These are phyloP conservation scores for Dictyophora rubrovolvata DNA, from an alignment of 768 basidiomycete species.

Conservation along the genomic window DNA sequence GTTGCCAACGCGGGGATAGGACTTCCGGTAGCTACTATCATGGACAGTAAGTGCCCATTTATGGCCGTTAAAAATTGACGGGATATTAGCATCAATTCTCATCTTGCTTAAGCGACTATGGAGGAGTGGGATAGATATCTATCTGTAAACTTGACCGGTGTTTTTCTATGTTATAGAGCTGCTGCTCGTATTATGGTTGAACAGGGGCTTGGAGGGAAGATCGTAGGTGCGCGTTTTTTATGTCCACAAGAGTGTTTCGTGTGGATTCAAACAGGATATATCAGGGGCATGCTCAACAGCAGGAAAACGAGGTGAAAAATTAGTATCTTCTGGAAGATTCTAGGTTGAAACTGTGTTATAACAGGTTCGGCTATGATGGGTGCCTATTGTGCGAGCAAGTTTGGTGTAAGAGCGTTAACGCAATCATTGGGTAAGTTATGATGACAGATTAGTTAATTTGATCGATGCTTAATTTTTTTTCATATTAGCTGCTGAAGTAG, in stretches of 20 bases:
- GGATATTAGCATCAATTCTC: not conserved
- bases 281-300: conserved; percentile 1
- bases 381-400: conserved; percentile 15
- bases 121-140: conserved; percentile 19
- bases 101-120: not conserved
- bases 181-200: conserved; percentile 10
- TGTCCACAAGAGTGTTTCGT: too few species aligned
- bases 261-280: not conserved
- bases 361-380: conserved; percentile 12
- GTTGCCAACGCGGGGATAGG: conserved; percentile 36
- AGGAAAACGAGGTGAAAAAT: conserved; percentile 4
- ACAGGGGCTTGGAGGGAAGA: conserved; percentile 9
- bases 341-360: conserved; percentile 3
- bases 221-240: conserved; percentile 16
- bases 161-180: conserved; percentile 6
- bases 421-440: conserved; percentile 15
- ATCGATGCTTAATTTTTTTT: not conserved
- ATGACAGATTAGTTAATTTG: not conserved
- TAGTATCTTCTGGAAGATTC: conserved; percentile 13
- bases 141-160: conserved; percentile 32
- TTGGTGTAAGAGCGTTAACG: conserved; percentile 18
- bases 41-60: conserved; percentile 21
- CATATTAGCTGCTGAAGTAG: conserved; percentile 26
- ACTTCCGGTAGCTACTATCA: conserved; percentile 9
- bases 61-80: not conserved